These are phyloP conservation scores for Eucalyptus tenuipes DNA, from an alignment of 345 rosid species.

Conservation along the genomic window DNA sequence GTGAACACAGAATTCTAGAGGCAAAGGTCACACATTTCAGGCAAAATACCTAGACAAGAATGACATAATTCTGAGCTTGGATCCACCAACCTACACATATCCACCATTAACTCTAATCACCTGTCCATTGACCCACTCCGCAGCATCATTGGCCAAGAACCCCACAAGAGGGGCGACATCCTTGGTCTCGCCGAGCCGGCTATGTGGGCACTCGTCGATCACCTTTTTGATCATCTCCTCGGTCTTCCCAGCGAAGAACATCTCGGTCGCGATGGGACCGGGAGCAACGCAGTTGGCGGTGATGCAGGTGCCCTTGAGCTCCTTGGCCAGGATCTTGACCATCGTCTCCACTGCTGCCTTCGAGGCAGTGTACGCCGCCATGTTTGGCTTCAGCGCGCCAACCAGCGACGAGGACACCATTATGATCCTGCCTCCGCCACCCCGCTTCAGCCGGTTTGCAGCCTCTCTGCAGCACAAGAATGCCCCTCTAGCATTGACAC, in stretches of 20 bases:
- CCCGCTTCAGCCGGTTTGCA: neutral
- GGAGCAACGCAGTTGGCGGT: conserved; percentile 5
- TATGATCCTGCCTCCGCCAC: conserved; percentile 7
- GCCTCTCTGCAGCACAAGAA: conserved; percentile 9
- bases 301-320: conserved; percentile 7
- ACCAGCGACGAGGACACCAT: neutral
- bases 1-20: neutral
- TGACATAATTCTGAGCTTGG: neutral
- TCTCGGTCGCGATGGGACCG: neutral
- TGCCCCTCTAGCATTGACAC: conserved; percentile 5
- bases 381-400: neutral
- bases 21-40: neutral
- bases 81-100: neutral
- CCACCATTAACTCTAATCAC: neutral
- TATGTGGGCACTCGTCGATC: neutral
- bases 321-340: conserved; percentile 8
- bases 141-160: neutral
- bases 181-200: conserved; percentile 1
- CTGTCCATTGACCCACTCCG: conserved; percentile 8
- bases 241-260: neutral
- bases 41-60: neutral
- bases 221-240: neutral
- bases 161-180: conserved; percentile 3
- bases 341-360: conserved; percentile 7
- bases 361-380: neutral